phyloP scores from a whole-genome alignment of 208 protist genomes.

The Acanthamoeba royreba region DNA sequence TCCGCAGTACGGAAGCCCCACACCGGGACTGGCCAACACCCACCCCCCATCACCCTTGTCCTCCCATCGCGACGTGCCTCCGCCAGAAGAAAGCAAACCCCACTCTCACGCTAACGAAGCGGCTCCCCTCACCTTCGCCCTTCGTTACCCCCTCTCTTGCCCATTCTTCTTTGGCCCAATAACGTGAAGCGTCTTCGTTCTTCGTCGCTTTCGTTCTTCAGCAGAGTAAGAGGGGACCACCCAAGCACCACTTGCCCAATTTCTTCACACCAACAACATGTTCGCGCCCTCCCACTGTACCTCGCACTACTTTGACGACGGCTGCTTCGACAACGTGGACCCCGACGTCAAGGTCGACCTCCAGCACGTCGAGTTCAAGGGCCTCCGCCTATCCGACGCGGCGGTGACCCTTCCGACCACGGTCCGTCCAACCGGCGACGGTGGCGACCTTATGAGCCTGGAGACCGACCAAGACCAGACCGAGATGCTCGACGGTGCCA shows the following conservation, averaged over 20 bases:
- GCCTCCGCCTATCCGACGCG: neutral
- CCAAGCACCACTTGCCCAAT: neutral
- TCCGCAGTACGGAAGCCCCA: no score
- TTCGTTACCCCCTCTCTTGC: no score
- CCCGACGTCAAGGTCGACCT: neutral
- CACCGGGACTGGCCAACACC: no score
- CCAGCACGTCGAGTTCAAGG: slow-evolving; percentile 24
- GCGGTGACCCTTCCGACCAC: neutral
- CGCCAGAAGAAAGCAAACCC: no score
- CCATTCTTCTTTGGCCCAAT: no score
- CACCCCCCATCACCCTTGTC: no score
- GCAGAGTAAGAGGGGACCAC: no score
- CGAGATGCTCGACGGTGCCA: neutral
- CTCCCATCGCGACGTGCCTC: no score
- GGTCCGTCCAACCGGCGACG: neutral
- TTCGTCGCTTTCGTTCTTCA: no score
- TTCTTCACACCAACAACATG: neutral
- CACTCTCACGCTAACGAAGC: no score
- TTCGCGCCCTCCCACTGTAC: neutral
- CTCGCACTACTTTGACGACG: slow-evolving; percentile 21
- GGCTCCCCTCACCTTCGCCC: no score
- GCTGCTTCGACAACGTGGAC: neutral
- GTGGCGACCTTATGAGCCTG: neutral
- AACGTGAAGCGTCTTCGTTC: no score
- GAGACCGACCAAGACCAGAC: neutral